Evolutionary conservation across 768 basidiomycete species (phyloP).

Genomic region (Tulasnella sp.): DNA sequence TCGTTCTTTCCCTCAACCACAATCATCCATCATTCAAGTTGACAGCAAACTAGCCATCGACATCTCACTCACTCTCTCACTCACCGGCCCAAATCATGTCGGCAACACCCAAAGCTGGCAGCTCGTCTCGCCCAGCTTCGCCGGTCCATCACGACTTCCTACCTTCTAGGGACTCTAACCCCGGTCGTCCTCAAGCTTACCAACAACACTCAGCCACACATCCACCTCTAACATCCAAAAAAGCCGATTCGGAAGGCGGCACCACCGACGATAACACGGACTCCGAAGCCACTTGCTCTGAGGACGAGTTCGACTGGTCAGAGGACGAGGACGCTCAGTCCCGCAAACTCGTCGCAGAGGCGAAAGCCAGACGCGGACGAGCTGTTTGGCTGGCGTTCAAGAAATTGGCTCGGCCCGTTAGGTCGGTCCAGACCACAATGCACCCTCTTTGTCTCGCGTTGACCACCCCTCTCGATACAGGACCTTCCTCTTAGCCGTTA

Average conservation of each 20-base stretch:
- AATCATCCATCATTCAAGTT: not conserved
- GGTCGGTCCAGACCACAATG: not conserved
- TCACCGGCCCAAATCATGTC: not conserved
- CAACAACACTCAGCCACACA: not conserved
- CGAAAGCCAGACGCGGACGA: slow-evolving; percentile 50
- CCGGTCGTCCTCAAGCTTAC: not conserved
- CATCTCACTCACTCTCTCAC: not conserved
- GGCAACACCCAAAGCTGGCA: not conserved
- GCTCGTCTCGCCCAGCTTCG: not conserved
- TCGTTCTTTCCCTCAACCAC: not conserved
- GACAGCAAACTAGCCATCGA: not conserved
- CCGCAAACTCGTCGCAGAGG: slow-evolving; percentile 20
- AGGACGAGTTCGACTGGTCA: slow-evolving; percentile 69
- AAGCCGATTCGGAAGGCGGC: not conserved
- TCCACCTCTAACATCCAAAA: not conserved
- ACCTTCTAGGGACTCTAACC: not conserved
- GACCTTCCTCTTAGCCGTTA: slow-evolving; percentile 43
- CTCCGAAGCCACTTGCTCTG: slow-evolving; percentile 38
- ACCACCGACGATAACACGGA: slow-evolving; percentile 2
- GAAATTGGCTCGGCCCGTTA: slow-evolving; percentile 48
- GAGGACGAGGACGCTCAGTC: slow-evolving; percentile 38
- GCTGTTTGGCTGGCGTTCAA: slow-evolving; percentile 53
- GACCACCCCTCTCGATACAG: slow-evolving; percentile 22
- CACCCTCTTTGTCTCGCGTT: not conserved
- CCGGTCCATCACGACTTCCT: slow-evolving; percentile 1